Evolutionary conservation across 345 rosid genomes (phyloP).

Genomic region (Bruguiera gymnorhiza): DNA sequence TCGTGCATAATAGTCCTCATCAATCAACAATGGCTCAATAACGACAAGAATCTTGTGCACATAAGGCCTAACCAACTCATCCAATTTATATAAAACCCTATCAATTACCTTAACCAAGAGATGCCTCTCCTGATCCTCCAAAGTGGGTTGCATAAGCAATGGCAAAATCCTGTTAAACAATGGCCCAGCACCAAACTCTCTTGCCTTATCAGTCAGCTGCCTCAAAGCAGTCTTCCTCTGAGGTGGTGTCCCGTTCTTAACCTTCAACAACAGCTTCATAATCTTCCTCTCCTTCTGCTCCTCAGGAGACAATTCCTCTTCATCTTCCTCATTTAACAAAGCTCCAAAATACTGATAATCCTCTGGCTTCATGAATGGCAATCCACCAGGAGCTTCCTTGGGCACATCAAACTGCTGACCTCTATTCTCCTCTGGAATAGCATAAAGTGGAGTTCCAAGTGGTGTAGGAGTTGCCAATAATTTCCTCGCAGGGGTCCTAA

Average conservation of each 20-base stretch:
- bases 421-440: conserved; percentile 87
- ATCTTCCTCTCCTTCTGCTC: conserved; percentile 98
- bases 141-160: conserved; percentile 93
- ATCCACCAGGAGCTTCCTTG: conserved; percentile 77
- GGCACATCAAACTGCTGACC: conserved; percentile 98
- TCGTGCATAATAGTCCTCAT: conserved; percentile 99
- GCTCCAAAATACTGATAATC: conserved; percentile 95
- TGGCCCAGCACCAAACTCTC: conserved; percentile 97
- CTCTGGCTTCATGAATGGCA: conserved; percentile 97
- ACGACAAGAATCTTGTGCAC: conserved; percentile 99
- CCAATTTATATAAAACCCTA: conserved; percentile 85
- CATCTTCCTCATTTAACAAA: conserved; percentile 80
- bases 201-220: conserved; percentile 95
- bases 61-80: conserved; percentile 93
- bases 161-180: conserved; percentile 86
- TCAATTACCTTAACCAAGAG: conserved; percentile 97
- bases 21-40: conserved; percentile 96
- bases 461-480: conserved; percentile 88
- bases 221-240: conserved; percentile 97
- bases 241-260: conserved; percentile 95
- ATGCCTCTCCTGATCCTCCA: conserved; percentile 99
- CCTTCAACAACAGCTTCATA: conserved; percentile 92
- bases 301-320: conserved; percentile 83
- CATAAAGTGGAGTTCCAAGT: conserved; percentile 74
- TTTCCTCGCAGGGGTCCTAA: conserved; percentile 91